Conservation (phyloP, 2,329 filamentous ascomycete genomes). For the Neobulgaria alba region DNA sequence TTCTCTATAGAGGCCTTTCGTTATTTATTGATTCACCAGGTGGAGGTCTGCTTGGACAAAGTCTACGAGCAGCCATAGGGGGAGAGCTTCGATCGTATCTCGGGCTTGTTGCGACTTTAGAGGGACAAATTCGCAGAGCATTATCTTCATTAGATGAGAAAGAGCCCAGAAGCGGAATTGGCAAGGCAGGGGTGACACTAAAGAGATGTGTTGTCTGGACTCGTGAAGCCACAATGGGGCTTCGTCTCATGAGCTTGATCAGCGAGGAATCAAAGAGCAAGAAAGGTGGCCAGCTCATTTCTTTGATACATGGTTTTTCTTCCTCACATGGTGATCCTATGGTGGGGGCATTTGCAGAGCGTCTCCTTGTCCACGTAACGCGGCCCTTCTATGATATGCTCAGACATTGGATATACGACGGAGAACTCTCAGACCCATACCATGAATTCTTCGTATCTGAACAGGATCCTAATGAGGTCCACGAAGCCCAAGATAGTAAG, state of each 20-base stretch:
- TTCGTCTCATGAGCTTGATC: constrained; percentile 88
- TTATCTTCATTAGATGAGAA: constrained; percentile 64
- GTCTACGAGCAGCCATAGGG: constrained; percentile 77
- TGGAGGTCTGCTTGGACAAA: constrained; percentile 83
- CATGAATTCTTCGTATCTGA: constrained; percentile 92
- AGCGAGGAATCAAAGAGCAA: constrained; percentile 81
- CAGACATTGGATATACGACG: constrained; percentile 95
- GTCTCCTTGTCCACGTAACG: constrained; percentile 77
- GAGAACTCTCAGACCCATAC: constrained; percentile 93
- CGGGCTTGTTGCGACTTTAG: constrained; percentile 80
- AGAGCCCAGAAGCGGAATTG: constrained; percentile 60
- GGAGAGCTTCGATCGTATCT: constrained; percentile 84
- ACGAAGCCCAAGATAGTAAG: constrained; percentile 37
- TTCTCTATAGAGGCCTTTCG: constrained; percentile 78
- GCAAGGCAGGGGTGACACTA: constrained; percentile 83
- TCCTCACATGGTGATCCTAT: constrained; percentile 93
- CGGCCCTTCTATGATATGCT: constrained; percentile 95
- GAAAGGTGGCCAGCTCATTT: constrained; percentile 86
- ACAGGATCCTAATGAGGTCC: constrained; percentile 48
- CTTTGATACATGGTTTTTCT: constrained; percentile 86
- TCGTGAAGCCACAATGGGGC: constrained; percentile 88
- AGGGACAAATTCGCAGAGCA: constrained; percentile 82
- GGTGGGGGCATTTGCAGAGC: constrained; percentile 85
- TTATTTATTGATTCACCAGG: constrained; percentile 74
- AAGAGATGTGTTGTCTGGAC: constrained; percentile 98